A percentile compares a stretch with the other conserved stretches of the same genome.
Evolutionary conservation across 495 filamentous ascomycete species (phyloP).

Genomic region (Talaromyces liani): DNA sequence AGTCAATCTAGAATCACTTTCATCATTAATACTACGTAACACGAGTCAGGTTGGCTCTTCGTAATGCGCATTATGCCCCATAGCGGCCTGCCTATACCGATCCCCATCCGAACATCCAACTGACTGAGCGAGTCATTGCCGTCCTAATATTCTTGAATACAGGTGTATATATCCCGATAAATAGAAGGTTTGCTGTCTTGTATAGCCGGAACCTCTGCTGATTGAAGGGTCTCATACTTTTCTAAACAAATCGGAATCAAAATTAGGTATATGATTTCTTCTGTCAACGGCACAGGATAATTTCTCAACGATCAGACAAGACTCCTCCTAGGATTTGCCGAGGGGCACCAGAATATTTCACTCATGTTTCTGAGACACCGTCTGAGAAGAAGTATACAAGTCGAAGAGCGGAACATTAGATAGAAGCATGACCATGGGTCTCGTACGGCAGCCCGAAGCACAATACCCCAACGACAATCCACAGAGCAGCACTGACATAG

Average conservation of each 20-base stretch:
- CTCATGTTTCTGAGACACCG: too few species aligned
- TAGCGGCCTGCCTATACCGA: neutral
- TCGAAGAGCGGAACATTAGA: neutral
- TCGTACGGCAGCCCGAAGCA: slow-evolving; percentile 28
- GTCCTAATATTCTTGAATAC: neutral
- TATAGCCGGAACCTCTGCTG: too few species aligned
- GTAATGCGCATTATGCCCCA: neutral
- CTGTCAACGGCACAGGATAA: too few species aligned
- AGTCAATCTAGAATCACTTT: neutral
- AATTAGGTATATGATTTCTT: too few species aligned
- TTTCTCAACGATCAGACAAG: too few species aligned
- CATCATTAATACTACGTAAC: neutral
- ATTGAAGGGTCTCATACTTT: too few species aligned
- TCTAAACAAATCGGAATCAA: too few species aligned
- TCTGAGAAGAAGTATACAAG: too few species aligned
- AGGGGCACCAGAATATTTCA: too few species aligned
- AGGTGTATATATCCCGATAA: too few species aligned
- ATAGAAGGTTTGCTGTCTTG: too few species aligned
- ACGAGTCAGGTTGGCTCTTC: neutral
- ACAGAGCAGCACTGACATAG: slow-evolving; percentile 27
- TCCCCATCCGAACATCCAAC: neutral
- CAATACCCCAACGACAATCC: slow-evolving; percentile 21
- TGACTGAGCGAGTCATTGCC: neutral
- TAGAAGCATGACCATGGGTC: slow-evolving; percentile 22
- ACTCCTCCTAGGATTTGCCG: too few species aligned